Evolutionary conservation across 2,329 filamentous ascomycete genomes (phyloP), one percentile per base, ranked within the genome.

Genomic region (Venturia pyrina): DNA sequence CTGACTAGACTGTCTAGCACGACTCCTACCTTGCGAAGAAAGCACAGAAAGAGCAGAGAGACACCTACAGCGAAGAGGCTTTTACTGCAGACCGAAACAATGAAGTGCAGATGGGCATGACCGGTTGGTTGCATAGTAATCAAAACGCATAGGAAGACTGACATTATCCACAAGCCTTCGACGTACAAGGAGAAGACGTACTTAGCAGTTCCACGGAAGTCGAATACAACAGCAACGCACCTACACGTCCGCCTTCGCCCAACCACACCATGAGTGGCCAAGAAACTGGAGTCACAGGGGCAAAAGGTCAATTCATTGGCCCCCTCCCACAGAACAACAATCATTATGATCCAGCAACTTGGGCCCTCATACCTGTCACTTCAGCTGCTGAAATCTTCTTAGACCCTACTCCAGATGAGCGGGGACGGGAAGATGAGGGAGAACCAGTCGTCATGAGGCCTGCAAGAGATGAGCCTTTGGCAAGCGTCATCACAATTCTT

Each of bases 371-470:
- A 5, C 77, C 79, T 62, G 77, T 79, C 46, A 72, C 78, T 3
- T 78, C 78, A 28, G 75, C 79, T 37, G 78, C 78, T 65, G 83
- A 86, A 71, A 79, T 84, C 41, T 76, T 84, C 32, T 79, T 83
- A 43, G 84, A 86, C 70, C 80, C 82, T 0, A 77, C 81, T 0
- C 73, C 76, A 66, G 79, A 82, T 68, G 13, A 34, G 8, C 78
- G 82, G 64, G 80, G 77, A 70, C 79, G 81, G 67, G 72, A 77
- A 5, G 78, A 76, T 43, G 2, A 24, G 17, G 48, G 32, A 28
- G 78, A 83, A 68, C 86, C 85, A 17, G 80, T 80, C 19, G 84
- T 87, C 66, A 74, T 88, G 63, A 85, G 85, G 66, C 83, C 83
- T 19, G 76, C 82, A 2, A 77, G 80, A 15, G 78, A 76, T 53